Percentiles rank a stretch among this genome's conserved stretches.
Conservation (phyloP, 768 basidiomycete genomes). For the Mycena venus region DNA sequence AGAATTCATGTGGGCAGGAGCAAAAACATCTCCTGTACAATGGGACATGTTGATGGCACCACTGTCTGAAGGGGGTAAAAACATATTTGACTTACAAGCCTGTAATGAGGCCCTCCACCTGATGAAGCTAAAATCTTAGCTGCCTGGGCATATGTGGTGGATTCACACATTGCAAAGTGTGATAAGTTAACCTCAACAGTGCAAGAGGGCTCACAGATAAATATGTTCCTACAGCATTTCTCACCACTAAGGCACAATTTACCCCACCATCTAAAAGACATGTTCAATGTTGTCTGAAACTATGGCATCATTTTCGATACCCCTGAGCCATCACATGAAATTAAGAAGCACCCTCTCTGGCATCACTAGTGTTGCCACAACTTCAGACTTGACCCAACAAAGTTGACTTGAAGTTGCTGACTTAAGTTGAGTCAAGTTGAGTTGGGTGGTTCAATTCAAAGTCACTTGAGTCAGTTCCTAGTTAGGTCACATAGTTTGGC, state of each 20-base stretch:
- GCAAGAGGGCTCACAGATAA: background rate
- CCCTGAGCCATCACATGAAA: background rate
- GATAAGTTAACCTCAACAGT: too few relatives aligned
- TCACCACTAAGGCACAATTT: background rate
- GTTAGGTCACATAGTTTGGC: too few relatives aligned
- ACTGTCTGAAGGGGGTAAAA: constrained; percentile 36
- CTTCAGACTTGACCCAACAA: too few relatives aligned
- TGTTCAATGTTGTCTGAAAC: background rate
- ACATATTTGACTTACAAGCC: constrained; percentile 38
- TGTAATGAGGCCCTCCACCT: constrained; percentile 43
- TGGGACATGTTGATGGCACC: constrained; percentile 33
- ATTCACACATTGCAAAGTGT: constrained; percentile 24
- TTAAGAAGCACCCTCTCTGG: background rate
- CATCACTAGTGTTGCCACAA: too few relatives aligned
- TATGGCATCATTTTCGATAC: background rate
- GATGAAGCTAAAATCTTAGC: constrained; percentile 43
- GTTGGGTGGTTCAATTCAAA: too few relatives aligned
- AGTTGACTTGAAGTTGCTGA: too few relatives aligned
- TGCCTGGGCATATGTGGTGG: constrained; percentile 45
- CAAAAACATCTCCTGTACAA: constrained; percentile 25
- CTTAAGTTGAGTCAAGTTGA: too few relatives aligned
- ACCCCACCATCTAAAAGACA: background rate
- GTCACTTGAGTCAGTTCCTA: too few relatives aligned
- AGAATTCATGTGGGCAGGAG: constrained; percentile 44
- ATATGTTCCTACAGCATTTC: background rate